Percentiles rank a stretch among this genome's conserved stretches.
Evolutionary conservation across 2,329 filamentous ascomycete species (phyloP).

Genomic region (Sclerotinia spermophila): DNA sequence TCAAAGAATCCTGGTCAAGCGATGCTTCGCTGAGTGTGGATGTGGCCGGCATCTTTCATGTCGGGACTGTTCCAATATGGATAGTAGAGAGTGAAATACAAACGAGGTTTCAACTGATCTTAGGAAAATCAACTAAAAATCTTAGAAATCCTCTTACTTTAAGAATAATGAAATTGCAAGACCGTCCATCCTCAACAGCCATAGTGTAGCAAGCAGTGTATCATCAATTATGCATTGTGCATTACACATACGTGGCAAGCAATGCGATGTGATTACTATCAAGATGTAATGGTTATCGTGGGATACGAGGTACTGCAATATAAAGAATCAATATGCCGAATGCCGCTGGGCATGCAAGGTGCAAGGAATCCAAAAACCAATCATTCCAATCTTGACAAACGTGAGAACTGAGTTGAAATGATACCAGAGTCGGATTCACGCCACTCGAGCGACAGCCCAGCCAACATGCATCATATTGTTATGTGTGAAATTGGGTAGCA

Average conservation of each 20-base stretch:
- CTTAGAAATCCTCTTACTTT: background rate
- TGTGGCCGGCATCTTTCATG: background rate
- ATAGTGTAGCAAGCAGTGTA: background rate
- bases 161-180: background rate
- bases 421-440: background rate
- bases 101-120: background rate
- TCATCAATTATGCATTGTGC: background rate
- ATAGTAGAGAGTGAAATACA: background rate
- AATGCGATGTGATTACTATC: background rate
- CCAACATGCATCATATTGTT: background rate
- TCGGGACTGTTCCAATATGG: background rate
- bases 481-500: background rate
- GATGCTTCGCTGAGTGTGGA: background rate
- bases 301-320: background rate
- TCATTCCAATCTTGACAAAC: background rate
- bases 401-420: background rate
- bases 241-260: background rate
- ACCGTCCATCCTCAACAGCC: too few relatives aligned
- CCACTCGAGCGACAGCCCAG: background rate
- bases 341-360: background rate
- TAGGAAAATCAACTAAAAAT: background rate
- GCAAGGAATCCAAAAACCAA: background rate
- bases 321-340: background rate
- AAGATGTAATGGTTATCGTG: too few relatives aligned
- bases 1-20: background rate